Conservation (phyloP, 495 filamentous ascomycete genomes). For the Xylona heveae region DNA sequence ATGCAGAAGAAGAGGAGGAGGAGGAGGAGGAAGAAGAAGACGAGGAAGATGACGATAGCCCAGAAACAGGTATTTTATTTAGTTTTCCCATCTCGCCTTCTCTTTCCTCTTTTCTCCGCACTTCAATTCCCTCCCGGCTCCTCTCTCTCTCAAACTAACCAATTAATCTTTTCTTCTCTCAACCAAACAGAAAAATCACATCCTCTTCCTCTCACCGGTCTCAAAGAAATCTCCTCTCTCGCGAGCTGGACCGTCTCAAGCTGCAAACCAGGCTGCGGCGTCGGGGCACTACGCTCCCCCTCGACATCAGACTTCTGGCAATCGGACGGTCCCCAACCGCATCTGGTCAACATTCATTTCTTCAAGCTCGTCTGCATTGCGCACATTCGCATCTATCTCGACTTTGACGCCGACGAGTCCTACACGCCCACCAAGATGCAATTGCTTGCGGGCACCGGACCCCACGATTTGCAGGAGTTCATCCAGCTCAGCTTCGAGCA, state of each 20-base stretch:
- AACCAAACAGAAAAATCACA: conserved; percentile 4
- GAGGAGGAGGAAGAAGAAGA: conserved; percentile 1
- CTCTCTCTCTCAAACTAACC: no score
- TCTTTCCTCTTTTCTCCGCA: neutral
- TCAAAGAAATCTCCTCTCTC: conserved; percentile 86
- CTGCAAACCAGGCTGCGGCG: conserved; percentile 77
- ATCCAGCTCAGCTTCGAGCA: conserved; percentile 54
- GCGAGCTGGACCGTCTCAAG: conserved; percentile 85
- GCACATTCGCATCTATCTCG: conserved; percentile 65
- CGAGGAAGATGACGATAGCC: conserved; percentile 5
- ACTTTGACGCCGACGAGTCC: conserved; percentile 79
- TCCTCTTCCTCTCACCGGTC: conserved; percentile 8
- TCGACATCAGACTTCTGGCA: conserved; percentile 80
- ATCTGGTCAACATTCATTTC: conserved; percentile 86
- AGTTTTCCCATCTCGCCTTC: neutral
- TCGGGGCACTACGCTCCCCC: conserved; percentile 63
- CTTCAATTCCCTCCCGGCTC: no score
- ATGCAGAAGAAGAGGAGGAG: neutral
- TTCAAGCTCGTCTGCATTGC: conserved; percentile 77
- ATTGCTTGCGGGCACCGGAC: conserved; percentile 67
- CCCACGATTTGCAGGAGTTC: conserved; percentile 72
- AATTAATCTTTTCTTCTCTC: neutral
- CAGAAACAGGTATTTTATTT: neutral
- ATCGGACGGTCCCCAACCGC: conserved; percentile 90
- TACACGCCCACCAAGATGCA: conserved; percentile 92